Evolutionary conservation across 306 rosid genomes (phyloP), one percentile per base, ranked within the genome.

Genomic region (Biancaea sappan): DNA sequence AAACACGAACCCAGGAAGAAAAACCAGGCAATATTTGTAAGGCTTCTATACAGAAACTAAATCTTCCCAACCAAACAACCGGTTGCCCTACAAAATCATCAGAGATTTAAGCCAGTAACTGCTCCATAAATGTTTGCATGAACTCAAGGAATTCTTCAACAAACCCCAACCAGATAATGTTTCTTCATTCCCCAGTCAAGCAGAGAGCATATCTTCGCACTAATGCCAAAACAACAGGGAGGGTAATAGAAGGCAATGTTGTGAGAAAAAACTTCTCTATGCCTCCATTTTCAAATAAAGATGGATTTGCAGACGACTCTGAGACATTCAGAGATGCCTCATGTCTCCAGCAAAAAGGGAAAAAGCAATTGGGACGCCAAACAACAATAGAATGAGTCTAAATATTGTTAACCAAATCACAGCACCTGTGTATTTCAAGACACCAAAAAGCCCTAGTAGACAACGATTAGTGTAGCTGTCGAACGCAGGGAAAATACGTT

Each of bases 401-500:
- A 22, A 38, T 44, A 69, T 75, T 77, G 69, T 38, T 35, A 40
- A 57, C 25, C 75, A 73, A 50, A 14, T 69, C 73, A 74, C 74
- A 82, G 61, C 76, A 68, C 72, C 84, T 75, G 75, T 71, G 67
- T 71, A 65, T 70, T 77, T 80, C 46, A 64, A 69, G 62, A 77
- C 59, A 13, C 69, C 70, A 64, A 56, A 66, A 78, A 88, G 74
- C 91, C 92, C 96, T 86, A 90, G 63, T 47, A 65, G 64, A 51
- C 66, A 51, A 35, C 31, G 18, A 76, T 26, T 40, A 41, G 75
- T 72, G 78, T 71, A 77, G 83, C n/a, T 63, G 77, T 24, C 43
- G 34, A 83, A 70, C 19, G 44, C 79, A 75, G 34, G 31, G 40
- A 62, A 65, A 85, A 76, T 75, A 79, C 79, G 73, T 2, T 72